Evolutionary conservation across 179 eudicot species (phyloP).

Genomic region (Nepenthes alata): DNA sequence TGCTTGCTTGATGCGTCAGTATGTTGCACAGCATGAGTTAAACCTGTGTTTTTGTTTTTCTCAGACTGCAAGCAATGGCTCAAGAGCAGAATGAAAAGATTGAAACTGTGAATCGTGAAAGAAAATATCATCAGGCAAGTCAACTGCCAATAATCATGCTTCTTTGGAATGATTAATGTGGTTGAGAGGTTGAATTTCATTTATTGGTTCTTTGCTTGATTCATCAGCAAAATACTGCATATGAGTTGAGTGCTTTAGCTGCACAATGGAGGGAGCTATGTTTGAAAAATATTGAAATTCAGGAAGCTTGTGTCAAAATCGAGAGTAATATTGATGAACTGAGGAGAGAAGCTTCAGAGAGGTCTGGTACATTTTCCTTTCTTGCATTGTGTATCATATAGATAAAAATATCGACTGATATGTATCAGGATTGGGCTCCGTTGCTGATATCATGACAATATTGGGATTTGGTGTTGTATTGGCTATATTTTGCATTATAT

Average conservation of each 20-base stretch:
- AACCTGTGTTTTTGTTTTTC: background rate
- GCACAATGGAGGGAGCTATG: constrained; percentile 93
- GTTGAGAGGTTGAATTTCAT: background rate
- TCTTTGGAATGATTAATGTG: constrained; percentile 2
- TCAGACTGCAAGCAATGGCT: constrained; percentile 36
- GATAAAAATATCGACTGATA: no score
- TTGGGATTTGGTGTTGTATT: no score
- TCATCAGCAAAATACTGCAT: constrained; percentile 77
- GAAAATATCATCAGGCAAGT: constrained; percentile 80
- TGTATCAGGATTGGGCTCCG: no score
- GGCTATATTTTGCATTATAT: no score
- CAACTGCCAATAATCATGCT: background rate
- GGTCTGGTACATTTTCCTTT: constrained; percentile 22
- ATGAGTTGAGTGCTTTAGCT: constrained; percentile 73
- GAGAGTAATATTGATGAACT: constrained; percentile 40
- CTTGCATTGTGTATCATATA: background rate
- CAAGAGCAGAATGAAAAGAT: constrained; percentile 52
- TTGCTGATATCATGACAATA: no score
- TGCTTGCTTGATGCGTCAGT: constrained; percentile 1
- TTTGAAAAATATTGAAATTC: constrained; percentile 69
- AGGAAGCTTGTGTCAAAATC: constrained; percentile 55
- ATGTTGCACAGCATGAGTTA: background rate
- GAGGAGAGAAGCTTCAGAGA: constrained; percentile 59
- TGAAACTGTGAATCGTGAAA: constrained; percentile 80
- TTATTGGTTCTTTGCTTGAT: constrained; percentile 5